Evolutionary conservation across 1,284 basidiomycete species (phyloP), one percentile per base, ranked within the genome.

Genomic region (Cutaneotrichosporon sp.): DNA sequence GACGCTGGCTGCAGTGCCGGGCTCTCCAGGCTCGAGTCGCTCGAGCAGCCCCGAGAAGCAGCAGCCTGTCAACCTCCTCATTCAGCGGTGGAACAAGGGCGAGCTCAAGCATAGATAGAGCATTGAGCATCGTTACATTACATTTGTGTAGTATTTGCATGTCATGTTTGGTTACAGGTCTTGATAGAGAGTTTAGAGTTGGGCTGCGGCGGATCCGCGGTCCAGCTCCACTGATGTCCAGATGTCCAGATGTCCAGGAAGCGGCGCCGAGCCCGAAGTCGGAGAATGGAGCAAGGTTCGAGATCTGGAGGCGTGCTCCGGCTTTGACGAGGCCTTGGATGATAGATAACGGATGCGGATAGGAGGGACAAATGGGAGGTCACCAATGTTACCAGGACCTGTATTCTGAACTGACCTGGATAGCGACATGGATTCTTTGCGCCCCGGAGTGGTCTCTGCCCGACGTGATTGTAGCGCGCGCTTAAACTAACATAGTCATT

Each of bases 1-100:
- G 38, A 42, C 55, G 21, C 22, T 56, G 4, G 38, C 55, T 2
- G 55, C 26, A 4, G 10, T 34, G 26, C 50, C 36, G 49, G 26
- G 26, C 32, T 53, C 18, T n/a, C 16, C 36, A 21, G 52, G 26
- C 13, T 59, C 60, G 42, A 65, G 61, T 42, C 63, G 66, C 8
- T 61, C 59, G 21, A 65, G 59, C 18, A 73, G 71, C 38, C 76
- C 78, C 16, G 78, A 80, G 57, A 77, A 77, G 64, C 76, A 75
- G 61, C 76, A 76, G 60, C 68, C 76, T 49, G 76, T 80, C 46
- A 78, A 77, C 59, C 53, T 71, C 13, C 64, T 78, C 6, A 78
- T 80, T 56, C 65, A 68, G 49, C 50, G 73, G 46, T 80, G 78
- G 78, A 80, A 80, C 58, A 53, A 52, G 53, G 58, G 63, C 50